These are phyloP conservation scores for Gnomoniopsis smithogilvyi DNA, from an alignment of 2,329 filamentous ascomycete genomes.

Conservation along the genomic window DNA sequence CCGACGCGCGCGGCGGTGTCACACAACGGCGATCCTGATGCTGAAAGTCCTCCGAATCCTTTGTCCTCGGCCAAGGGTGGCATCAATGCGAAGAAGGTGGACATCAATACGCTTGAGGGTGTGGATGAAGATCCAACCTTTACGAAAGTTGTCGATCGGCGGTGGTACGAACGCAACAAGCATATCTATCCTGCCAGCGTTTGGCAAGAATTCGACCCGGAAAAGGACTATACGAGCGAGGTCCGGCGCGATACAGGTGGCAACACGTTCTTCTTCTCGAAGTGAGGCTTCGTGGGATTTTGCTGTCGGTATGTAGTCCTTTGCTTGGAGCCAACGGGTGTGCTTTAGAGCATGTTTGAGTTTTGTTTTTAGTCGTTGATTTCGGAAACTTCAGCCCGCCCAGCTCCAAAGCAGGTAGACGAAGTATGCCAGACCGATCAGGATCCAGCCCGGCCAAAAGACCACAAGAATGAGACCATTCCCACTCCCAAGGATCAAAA, in stretches of 20 bases:
- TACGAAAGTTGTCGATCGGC: conserved; percentile 91
- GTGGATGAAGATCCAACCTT: conserved; percentile 70
- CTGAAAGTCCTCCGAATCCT: conserved; percentile 26
- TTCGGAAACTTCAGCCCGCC: conserved; percentile 6
- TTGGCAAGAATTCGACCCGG: conserved; percentile 93
- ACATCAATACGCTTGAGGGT: conserved; percentile 66
- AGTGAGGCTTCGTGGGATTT: conserved; percentile 23
- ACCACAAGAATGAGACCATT: conserved; percentile 47
- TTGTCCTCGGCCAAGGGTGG: conserved; percentile 35
- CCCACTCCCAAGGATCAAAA: conserved; percentile 47
- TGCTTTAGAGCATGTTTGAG: not conserved
- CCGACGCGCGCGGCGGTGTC: conserved; percentile 25
- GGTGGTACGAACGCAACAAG: conserved; percentile 98
- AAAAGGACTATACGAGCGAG: conserved; percentile 76
- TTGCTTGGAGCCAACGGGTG: no score
- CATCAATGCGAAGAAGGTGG: conserved; percentile 34
- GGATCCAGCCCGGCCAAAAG: conserved; percentile 57
- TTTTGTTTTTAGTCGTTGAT: not conserved
- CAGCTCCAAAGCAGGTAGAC: conserved; percentile 30
- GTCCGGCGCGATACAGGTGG: conserved; percentile 81
- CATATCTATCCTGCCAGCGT: conserved; percentile 96
- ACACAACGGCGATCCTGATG: not conserved
- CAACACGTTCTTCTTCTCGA: conserved; percentile 87
- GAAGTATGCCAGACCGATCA: conserved; percentile 38
- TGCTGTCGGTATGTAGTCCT: not conserved